Percentiles rank a stretch among this genome's conserved stretches.
Evolutionary conservation across 306 rosid genomes (phyloP).

Genomic region (Dicorynia guianensis): DNA sequence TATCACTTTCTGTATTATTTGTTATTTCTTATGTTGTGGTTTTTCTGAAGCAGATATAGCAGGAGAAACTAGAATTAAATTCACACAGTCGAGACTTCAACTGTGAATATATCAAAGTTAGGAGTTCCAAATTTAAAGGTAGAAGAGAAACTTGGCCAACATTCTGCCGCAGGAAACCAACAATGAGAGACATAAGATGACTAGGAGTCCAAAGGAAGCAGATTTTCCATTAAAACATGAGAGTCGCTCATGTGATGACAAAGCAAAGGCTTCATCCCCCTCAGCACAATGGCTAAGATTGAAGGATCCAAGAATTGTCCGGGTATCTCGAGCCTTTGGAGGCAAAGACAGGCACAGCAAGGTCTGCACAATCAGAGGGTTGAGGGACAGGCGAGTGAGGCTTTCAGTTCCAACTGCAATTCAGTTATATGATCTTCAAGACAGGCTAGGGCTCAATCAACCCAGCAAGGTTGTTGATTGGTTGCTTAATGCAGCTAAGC

Average conservation of each 20-base stretch:
- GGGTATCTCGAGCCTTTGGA: slow-evolving; percentile 88
- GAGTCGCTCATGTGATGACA: slow-evolving; percentile 46
- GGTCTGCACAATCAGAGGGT: slow-evolving; percentile 85
- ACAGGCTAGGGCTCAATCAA: slow-evolving; percentile 82
- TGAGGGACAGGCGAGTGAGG: slow-evolving; percentile 85
- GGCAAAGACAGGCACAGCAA: slow-evolving; percentile 98
- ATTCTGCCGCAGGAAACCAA: slow-evolving; percentile 37
- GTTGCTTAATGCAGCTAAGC: slow-evolving; percentile 80
- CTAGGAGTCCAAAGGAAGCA: slow-evolving; percentile 49
- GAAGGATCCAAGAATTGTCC: slow-evolving; percentile 89
- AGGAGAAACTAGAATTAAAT: slow-evolving; percentile 7
- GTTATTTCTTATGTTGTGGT: slow-evolving; percentile 6
- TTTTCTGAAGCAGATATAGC: slow-evolving; percentile 8
- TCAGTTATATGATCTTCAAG: slow-evolving; percentile 91
- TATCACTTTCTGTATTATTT: not conserved
- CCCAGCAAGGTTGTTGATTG: slow-evolving; percentile 97
- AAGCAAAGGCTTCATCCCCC: slow-evolving; percentile 52
- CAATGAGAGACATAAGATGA: slow-evolving; percentile 69
- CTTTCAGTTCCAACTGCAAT: slow-evolving; percentile 89
- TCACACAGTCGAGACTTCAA: not conserved
- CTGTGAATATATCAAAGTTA: not conserved
- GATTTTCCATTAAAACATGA: slow-evolving; percentile 57
- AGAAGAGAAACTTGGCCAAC: slow-evolving; percentile 30
- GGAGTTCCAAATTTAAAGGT: slow-evolving; percentile 10
- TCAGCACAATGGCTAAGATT: slow-evolving; percentile 73